Evolutionary conservation across 768 basidiomycete species (phyloP), one percentile per base, ranked within the genome.

Genomic region (Brasilioporus rufonigricans): DNA sequence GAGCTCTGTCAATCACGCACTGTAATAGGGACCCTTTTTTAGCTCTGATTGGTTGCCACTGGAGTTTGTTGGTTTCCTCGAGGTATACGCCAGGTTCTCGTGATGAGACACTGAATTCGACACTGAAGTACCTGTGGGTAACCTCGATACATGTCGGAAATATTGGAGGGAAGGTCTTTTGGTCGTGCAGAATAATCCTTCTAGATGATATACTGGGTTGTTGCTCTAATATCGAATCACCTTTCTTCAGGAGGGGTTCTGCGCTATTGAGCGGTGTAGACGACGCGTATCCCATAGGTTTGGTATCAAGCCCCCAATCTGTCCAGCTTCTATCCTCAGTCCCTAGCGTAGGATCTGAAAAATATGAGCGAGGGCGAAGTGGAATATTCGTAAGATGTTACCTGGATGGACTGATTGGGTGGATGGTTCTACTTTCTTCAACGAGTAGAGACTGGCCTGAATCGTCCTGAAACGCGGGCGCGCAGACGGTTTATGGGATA

Each of bases 401-500:
- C 48, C 48, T 49, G 36, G n/a, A 49, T 13, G 21, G n/a, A 29
- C 26, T 39, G 26, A 39, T 21, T 3, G 48, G 41, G 14, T 1
- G 8, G 41, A 19, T 14, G 23, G n/a, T 43, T 51, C 32, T 2
- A 2, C 21, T 13, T 41, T 36, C 3, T 26, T 48, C 10, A 53
- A n/a, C 12, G 48, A 48, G 23, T 3, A 5, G 3, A 57, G 33
- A 7, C 8, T 19, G 2, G 21, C 24, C 24, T 53, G 51, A 11
- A 57, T 53, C 8, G 5, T 16, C 52, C 38, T 48, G 31, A 57
- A 57, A 7, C 33, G 33, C n/a, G 56, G 56, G 18, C 56, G 46
- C 36, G 5, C 41, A 12, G 51, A 31, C 4, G 47, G 41, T 19
- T 44, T 41, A 8, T 23, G 47, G 7, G 47, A 40, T 36, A 49